Percentiles rank a stretch among this genome's conserved stretches.
These are phyloP conservation scores for Didymella keratinophila DNA, from an alignment of 2,329 filamentous ascomycete genomes.

Conservation along the genomic window DNA sequence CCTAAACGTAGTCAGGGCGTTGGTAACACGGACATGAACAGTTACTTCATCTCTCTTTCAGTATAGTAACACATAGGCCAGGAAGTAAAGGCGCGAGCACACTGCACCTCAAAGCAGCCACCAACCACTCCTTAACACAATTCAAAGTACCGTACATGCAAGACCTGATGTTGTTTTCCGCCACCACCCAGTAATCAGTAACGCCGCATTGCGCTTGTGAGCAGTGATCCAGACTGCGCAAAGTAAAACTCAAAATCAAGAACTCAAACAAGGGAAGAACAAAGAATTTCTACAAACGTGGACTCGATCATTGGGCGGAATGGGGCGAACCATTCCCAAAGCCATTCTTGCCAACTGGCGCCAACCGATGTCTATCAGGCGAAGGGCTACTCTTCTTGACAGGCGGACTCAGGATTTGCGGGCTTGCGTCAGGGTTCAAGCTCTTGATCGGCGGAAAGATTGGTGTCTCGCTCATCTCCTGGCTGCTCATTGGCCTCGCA, in stretches of 20 bases:
- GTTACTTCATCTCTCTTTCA: too few relatives aligned
- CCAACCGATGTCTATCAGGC: slow-evolving; percentile 30
- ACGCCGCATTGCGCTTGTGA: slow-evolving; percentile 1
- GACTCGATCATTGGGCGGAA: not conserved
- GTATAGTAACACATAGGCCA: too few relatives aligned
- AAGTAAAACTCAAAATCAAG: not conserved
- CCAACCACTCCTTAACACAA: too few relatives aligned
- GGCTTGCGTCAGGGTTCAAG: slow-evolving; percentile 65
- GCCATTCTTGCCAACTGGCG: slow-evolving; percentile 12
- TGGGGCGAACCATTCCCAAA: not conserved
- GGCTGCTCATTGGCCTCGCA: slow-evolving; percentile 43
- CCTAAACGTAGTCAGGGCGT: too few relatives aligned
- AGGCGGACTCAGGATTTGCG: slow-evolving; percentile 67
- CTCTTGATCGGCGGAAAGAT: slow-evolving; percentile 66
- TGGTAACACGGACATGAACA: too few relatives aligned
- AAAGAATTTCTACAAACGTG: too few relatives aligned
- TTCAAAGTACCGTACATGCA: slow-evolving; percentile 6
- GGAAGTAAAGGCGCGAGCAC: too few relatives aligned
- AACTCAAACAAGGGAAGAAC: too few relatives aligned
- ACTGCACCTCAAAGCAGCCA: too few relatives aligned
- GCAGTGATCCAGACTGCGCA: slow-evolving; percentile 5
- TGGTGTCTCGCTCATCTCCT: slow-evolving; percentile 49
- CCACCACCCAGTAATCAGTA: not conserved
- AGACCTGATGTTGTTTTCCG: not conserved
- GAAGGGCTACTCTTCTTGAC: slow-evolving; percentile 58